Evolutionary conservation across 2,329 filamentous ascomycete species (phyloP), one percentile per base, ranked within the genome.

Genomic region (Aspergillus pseudotamarii): DNA sequence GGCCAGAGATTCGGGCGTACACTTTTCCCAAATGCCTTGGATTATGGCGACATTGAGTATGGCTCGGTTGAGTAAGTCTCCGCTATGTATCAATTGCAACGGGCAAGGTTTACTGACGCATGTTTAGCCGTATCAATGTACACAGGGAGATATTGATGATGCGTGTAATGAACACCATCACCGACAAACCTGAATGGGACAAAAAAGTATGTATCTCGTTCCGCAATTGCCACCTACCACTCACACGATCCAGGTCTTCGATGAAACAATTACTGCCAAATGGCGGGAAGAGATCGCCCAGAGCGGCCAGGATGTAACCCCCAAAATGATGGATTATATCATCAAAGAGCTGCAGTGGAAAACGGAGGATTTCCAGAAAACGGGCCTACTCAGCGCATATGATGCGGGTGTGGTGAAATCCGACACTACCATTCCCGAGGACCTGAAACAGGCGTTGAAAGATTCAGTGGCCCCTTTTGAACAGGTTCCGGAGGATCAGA

Each of bases 391-490:
- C 4, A 74, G 74, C 3, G 80, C 79, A 0, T 76, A 85, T 6
- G 83, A 88, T 58, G 71, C 75, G 2, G 73, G 70, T 6, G 78
- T 87, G 1, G 81, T 81, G 62, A 89, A 88, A 68, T 85, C 86
- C 0, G 87, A 89, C 69, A 74, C 66, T 0, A 69, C 80, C 0
- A 76, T 88, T 4, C 66, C 81, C 0, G 59, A 71, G 1, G 73
- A 78, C 1, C 64, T 85, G 0, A 75, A 76, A 16, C 34, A 81
- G 1, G 73, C 75, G 0, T 78, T 91, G 3, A 79, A 75, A 34
- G 69, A 74, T 6, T 83, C 80, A 0, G 84, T 86, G 28, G 72
- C 74, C 1, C 74, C 73, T 0, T 75, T 92, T 1, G 85, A 90
- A 67, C 71, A 84, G 43, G 45, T 64, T 30, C 59, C 65, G 0